Base-by-base conservation (phyloP, 2,329 filamentous ascomycete species). In the Colletotrichum viniferum region DNA sequence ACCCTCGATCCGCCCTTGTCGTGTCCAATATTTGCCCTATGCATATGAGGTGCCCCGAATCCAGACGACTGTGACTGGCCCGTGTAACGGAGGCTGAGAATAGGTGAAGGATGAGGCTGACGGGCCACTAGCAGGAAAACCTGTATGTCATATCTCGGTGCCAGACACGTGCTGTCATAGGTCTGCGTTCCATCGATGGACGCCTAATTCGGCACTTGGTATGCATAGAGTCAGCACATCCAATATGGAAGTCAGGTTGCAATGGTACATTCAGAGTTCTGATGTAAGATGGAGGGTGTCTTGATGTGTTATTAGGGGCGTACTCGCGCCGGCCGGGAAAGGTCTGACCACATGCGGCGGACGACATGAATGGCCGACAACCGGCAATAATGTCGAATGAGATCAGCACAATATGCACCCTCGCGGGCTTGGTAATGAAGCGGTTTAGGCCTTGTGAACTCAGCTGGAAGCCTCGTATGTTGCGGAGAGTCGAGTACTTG, bases 31-130 rank as follows among this genome's bases (percentile, higher is more conserved):
- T 64, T 58, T 68, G 73, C 62, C 73, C 58, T 75, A 60, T 30
- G 28, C 21, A 63, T 63, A 64, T 68, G 69, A 73, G 70, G n/a
- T 48, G 28, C 18, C 48, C 24, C 32, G 28, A 18, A 48, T 62
- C 24, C 56, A 34, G 58, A 18, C 10, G 21, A 9, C 7, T 36
- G n/a, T 48, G 69, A 68, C 69, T 63, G 69, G 73, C 43, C 58
- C 56, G 58, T 48, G 69, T 55, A 30, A 60, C 43, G 28, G 38
- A 60, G 69, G 63, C 73, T 68, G 73, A 75, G 62, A 56, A 72
- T 55, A 68, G 56, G 38, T 75, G 73, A 68, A 73, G 73, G 73
- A 68, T 68, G 58, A 68, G 69, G 73, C 73, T 75, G 69, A 36
- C 62, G 58, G 55, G 63, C 73, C 63, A 68, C 65, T 73, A 38